Evolutionary conservation across 257 asterid species (phyloP), one percentile per base, ranked within the genome.

Genomic region (Vinca minor): DNA sequence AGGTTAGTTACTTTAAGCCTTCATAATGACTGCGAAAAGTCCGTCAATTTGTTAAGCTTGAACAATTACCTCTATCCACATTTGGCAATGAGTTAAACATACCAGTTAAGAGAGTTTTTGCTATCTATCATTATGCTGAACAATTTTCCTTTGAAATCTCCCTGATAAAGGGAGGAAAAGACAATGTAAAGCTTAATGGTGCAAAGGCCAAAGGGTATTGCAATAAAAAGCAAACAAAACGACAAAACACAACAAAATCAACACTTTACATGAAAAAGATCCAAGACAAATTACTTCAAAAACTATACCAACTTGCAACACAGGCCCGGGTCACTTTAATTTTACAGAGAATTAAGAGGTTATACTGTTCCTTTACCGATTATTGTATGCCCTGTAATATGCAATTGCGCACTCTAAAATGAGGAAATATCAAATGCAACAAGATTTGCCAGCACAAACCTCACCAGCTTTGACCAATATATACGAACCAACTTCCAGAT

Each of bases 381-480:
- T 18, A 29, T 18, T 53, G 59, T 54, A 54, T 54, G 60, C 23
- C 38, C 59, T 26, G 14, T 21, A 18, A 3, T 18, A 21, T 20
- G 18, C 2, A 35, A 59, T 35, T n/a, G 11, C 23, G 29, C 48
- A 59, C 47, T 54, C 21, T 36, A 42, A 53, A 41, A 52, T 53
- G 61, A 44, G 21, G n/a, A 58, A 23, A 25, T 25, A 35, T 7
- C 56, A 10, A 18, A n/a, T 21, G 23, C 36, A 45, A 48, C 29
- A 69, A 63, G 66, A 70, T 56, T 53, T 65, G 32, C 70, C 78
- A 66, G 73, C 74, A 89, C 97, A 68, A 79, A 93, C 98, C 98
- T 93, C 98, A 76, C 98, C 97, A 75, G 98, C 98, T 93, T 87
- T 87, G 81, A 93, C 98, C 91, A 93, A 81, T 70, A 93, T 78